A percentile compares a stretch with the other conserved stretches of the same genome.
phyloP scores from a whole-genome alignment of 352 stramenopile species.

The Nannochloropsis limnetica region DNA sequence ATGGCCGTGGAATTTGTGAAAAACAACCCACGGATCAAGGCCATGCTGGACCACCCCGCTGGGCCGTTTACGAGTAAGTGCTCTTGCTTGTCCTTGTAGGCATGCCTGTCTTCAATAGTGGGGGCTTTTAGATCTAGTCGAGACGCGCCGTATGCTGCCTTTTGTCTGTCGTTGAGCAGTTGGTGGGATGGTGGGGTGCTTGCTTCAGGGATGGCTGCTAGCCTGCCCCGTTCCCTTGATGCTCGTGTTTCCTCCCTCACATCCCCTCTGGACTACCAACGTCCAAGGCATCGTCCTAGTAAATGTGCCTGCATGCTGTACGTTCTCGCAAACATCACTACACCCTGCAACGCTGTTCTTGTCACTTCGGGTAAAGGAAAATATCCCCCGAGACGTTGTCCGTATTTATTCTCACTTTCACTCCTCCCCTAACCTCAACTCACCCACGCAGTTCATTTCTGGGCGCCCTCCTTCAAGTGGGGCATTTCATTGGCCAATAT shows the following conservation, averaged over 20 bases:
- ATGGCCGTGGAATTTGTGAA: slow-evolving; percentile 40
- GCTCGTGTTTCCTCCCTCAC: not conserved
- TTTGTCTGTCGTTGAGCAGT: not conserved
- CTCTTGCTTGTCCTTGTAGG: slow-evolving; percentile 26
- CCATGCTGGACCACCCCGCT: slow-evolving; percentile 64
- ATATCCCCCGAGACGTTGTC: not conserved
- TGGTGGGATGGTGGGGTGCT: not conserved
- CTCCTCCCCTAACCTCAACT: not conserved
- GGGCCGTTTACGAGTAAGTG: slow-evolving; percentile 69
- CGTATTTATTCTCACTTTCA: not conserved
- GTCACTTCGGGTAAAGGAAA: not conserved
- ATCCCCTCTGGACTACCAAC: not conserved
- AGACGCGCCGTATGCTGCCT: too few species aligned
- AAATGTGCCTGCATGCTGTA: not conserved
- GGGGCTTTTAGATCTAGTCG: too few species aligned
- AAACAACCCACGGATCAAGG: slow-evolving; percentile 38
- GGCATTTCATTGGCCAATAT: slow-evolving; percentile 72
- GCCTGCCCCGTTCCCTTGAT: not conserved
- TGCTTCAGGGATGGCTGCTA: not conserved
- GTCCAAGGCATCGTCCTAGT: not conserved
- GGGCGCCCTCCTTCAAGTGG: slow-evolving; percentile 75
- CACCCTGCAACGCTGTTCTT: not conserved
- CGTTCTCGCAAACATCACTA: not conserved
- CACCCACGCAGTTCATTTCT: slow-evolving; percentile 65
- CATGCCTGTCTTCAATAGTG: not conserved